Conservation (phyloP, 176 grass and related monocot species). For the Miscanthus lutarioriparius region DNA sequence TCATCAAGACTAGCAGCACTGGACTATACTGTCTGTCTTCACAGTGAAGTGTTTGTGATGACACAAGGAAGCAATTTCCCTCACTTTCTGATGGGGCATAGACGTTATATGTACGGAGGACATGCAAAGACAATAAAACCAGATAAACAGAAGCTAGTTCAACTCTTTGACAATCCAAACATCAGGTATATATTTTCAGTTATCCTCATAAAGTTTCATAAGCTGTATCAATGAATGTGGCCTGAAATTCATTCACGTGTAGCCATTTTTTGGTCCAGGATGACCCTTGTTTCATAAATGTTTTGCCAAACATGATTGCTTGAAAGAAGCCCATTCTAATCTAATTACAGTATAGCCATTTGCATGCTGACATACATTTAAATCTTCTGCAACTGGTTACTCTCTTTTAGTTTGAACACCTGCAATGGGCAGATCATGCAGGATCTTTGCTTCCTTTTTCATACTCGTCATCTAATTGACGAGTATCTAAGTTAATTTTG, state of each 20-base stretch:
- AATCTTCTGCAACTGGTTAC: neutral
- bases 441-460: neutral
- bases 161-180: constrained; percentile 62
- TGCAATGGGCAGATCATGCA: neutral
- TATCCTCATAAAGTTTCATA: neutral
- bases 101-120: constrained; percentile 70
- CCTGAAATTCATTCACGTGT: neutral
- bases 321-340: neutral
- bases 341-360: neutral
- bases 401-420: neutral
- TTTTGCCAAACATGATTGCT: neutral
- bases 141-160: constrained; percentile 76
- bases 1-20: constrained; percentile 82
- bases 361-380: constrained; percentile 5
- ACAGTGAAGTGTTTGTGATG: constrained; percentile 73
- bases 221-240: neutral
- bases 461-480: neutral
- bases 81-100: constrained; percentile 89
- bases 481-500: neutral
- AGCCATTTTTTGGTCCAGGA: neutral
- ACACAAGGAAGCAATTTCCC: constrained; percentile 98
- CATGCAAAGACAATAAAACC: constrained; percentile 83
- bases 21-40: constrained; percentile 71
- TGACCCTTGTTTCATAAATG: neutral
- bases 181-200: constrained; percentile 54